Conservation (phyloP, 2,329 filamentous ascomycete species). For the Fusarium staphyleae region DNA sequence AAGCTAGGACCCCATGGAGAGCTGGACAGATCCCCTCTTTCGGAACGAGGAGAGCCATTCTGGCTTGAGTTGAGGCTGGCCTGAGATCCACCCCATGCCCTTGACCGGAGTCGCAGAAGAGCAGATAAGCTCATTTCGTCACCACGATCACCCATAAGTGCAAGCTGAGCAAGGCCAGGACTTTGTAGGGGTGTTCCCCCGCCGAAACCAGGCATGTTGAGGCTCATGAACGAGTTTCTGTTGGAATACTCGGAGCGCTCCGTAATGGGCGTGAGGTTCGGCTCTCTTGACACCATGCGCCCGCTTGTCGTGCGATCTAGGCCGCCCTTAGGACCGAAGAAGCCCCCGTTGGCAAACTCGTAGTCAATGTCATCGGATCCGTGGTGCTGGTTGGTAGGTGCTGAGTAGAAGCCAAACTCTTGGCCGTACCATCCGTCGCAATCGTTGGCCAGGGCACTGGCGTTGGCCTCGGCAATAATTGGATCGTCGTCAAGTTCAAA, state of each 20-base stretch:
- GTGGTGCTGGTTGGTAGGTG: conserved; percentile 54
- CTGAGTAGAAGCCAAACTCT: conserved; percentile 95
- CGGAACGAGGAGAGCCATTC: conserved; percentile 59
- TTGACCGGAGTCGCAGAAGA: conserved; percentile 74
- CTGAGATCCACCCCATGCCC: conserved; percentile 83
- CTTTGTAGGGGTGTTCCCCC: conserved; percentile 65
- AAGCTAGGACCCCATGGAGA: conserved; percentile 49
- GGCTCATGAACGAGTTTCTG: conserved; percentile 85
- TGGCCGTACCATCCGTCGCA: conserved; percentile 93
- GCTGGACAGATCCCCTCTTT: conserved; percentile 56
- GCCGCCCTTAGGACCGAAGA: conserved; percentile 79
- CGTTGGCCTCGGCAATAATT: conserved; percentile 94
- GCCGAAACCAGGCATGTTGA: conserved; percentile 53
- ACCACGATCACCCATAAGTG: conserved; percentile 63
- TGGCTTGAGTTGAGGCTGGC: conserved; percentile 68
- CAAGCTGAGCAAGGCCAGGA: conserved; percentile 79
- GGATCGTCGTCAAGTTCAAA: conserved; percentile 81
- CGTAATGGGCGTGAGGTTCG: conserved; percentile 94
- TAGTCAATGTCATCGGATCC: conserved; percentile 54
- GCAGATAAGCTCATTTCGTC: conserved; percentile 76
- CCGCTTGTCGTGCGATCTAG: conserved; percentile 76
- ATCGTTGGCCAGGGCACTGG: conserved; percentile 89
- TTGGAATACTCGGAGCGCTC: conserved; percentile 96
- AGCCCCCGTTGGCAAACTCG: conserved; percentile 81
- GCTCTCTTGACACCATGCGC: conserved; percentile 77